Conservation (phyloP, 2,329 filamentous ascomycete genomes). For the Colletotrichum spinosum region DNA sequence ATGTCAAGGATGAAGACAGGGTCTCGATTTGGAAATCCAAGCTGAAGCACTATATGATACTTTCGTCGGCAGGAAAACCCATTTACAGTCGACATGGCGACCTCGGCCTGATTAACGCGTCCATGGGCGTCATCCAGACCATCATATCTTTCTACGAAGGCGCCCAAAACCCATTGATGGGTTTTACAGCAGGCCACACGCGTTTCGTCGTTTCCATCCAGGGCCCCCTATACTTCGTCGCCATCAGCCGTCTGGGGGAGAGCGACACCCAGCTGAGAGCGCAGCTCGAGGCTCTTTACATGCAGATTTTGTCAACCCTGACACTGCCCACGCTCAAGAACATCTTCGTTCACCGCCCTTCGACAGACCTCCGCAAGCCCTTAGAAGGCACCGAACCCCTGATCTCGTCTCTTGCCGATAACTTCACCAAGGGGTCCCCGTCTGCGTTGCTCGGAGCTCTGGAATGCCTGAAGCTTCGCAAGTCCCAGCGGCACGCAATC, state of each 20-base stretch:
- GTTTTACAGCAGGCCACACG: constrained; percentile 87
- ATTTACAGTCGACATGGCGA: constrained; percentile 97
- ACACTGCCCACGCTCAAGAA: constrained; percentile 88
- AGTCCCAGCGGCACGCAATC: constrained; percentile 85
- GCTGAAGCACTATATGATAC: constrained; percentile 95
- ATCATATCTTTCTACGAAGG: constrained; percentile 97
- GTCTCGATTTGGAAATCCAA: constrained; percentile 88
- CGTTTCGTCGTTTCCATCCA: constrained; percentile 88
- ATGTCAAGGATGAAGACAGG: constrained; percentile 65
- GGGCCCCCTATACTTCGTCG: constrained; percentile 91
- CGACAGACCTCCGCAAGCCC: constrained; percentile 91
- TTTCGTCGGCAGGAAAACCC: constrained; percentile 95
- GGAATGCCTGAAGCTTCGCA: constrained; percentile 92
- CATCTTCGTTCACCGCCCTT: constrained; percentile 90
- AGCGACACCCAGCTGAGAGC: constrained; percentile 88
- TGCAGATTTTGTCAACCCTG: constrained; percentile 96
- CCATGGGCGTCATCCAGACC: constrained; percentile 95
- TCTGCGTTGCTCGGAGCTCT: constrained; percentile 89
- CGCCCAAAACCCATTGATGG: constrained; percentile 79
- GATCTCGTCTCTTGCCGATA: constrained; percentile 91
- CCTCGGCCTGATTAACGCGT: constrained; percentile 88
- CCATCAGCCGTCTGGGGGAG: constrained; percentile 91
- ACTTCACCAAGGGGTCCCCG: constrained; percentile 91
- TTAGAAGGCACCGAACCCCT: constrained; percentile 92
- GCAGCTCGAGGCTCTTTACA: constrained; percentile 94